Base-by-base conservation (phyloP, 1,139 yeast species). In the Petasospora rhodanensis region DNA sequence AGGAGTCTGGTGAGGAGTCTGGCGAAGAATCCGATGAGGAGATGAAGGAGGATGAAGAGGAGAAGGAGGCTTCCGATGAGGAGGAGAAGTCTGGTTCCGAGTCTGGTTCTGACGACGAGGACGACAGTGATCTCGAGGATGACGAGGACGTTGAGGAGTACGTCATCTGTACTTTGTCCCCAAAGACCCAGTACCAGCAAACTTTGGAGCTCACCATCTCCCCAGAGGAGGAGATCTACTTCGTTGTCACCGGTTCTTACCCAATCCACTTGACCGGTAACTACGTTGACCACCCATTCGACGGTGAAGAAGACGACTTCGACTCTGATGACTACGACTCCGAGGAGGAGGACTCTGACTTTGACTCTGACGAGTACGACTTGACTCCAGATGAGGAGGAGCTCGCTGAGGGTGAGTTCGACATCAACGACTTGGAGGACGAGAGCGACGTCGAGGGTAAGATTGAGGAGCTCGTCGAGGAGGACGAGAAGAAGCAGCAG, bases 161-260 rank as follows among this genome's bases (percentile, higher is more conserved):
- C 54, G 82, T 87, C 41, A 66, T 93, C 42, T 85, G 95, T 67
- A 93, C 98, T 38, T 73, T 91, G 47, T 79, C 94, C 35, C 97
- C 97, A 62, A 73, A 80, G 58, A 52, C 60, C 32, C 83, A 77
- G 60, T 89, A 64, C 73, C 99, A 91, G 70, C 96, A 89, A 70
- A 68, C 93, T 42, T 62, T 91, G 42, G 97, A 91, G 57, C 66
- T 91, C 51, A 86, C 94, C 56, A 82, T 93, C 57, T 73, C 81
- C 41, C 95, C 96, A 53, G 93, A 81, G 56, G 98, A 91, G 67
- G 95, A 87, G 57, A 89, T 91, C 43, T 79, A 73, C 69, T 91
- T 91, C 58, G 93, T 86, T 54, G 96, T 85, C 41, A 82, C 95
- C 46, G 98, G 98, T 52, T 87, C 97, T 23, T 87, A 86, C 68